Evolutionary conservation across 306 rosid genomes (phyloP).

Genomic region (Ziziphus jujuba): DNA sequence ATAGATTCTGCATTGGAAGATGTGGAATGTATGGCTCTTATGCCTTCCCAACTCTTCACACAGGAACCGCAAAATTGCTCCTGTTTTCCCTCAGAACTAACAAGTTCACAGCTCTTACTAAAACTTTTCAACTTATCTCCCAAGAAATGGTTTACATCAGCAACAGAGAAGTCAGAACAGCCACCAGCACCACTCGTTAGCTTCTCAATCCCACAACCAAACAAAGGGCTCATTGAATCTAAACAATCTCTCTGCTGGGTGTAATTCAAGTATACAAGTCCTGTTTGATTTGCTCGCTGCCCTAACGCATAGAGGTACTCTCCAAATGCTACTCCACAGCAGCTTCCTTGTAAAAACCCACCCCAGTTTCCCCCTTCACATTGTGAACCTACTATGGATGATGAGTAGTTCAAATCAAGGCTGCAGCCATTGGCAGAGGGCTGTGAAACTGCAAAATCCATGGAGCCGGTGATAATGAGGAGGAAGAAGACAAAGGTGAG

Average conservation of each 20-base stretch:
- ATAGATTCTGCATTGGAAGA: neutral
- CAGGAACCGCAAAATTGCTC: slow-evolving; percentile 33
- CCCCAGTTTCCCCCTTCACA: slow-evolving; percentile 38
- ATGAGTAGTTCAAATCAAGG: slow-evolving; percentile 20
- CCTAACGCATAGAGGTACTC: slow-evolving; percentile 39
- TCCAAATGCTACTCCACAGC: slow-evolving; percentile 31
- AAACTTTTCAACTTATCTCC: slow-evolving; percentile 30
- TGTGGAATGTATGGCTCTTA: slow-evolving; percentile 14
- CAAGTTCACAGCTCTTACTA: slow-evolving; percentile 24
- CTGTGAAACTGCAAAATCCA: slow-evolving; percentile 19
- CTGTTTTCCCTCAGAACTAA: slow-evolving; percentile 13
- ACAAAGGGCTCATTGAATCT: slow-evolving; percentile 13
- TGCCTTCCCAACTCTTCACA: slow-evolving; percentile 28
- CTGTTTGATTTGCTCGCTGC: slow-evolving; percentile 38
- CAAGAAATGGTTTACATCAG: slow-evolving; percentile 32
- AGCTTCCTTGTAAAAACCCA: slow-evolving; percentile 27
- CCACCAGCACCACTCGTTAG: slow-evolving; percentile 42
- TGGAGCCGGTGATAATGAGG: slow-evolving; percentile 9
- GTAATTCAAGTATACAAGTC: slow-evolving; percentile 31
- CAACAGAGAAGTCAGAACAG: slow-evolving; percentile 45
- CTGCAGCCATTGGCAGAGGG: slow-evolving; percentile 29
- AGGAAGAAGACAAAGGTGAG: slow-evolving; percentile 13
- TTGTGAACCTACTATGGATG: slow-evolving; percentile 13
- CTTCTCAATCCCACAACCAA: slow-evolving; percentile 49
- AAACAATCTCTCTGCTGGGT: slow-evolving; percentile 39